A percentile compares a stretch with the other conserved stretches of the same genome.
These are phyloP conservation scores for Populus alba DNA, from an alignment of 345 rosid species.

Conservation along the genomic window DNA sequence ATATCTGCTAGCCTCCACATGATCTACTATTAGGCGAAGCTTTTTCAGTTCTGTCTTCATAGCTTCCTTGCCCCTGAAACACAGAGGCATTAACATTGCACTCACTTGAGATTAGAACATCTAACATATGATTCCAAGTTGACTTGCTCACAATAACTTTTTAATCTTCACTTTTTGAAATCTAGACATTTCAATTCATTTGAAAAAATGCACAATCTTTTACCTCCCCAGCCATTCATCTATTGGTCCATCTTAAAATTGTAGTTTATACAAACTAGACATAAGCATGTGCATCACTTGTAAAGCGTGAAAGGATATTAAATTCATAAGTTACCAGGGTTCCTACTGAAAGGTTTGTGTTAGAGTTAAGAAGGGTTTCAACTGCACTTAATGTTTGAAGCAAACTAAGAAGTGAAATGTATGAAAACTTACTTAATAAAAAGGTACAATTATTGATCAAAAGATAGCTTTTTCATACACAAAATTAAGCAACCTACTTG, in stretches of 20 bases:
- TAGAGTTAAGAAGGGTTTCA: too few species aligned
- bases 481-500: too few species aligned
- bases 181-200: neutral
- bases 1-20: conserved; percentile 89
- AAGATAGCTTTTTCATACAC: too few species aligned
- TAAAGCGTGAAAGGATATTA: neutral
- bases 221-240: neutral
- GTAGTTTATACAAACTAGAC: neutral
- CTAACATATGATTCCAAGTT: neutral
- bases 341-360: too few species aligned
- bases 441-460: too few species aligned
- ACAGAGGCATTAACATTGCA: conserved; percentile 1
- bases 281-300: neutral
- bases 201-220: neutral
- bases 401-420: too few species aligned
- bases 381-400: too few species aligned
- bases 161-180: neutral
- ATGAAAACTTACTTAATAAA: neutral
- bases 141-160: neutral
- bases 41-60: conserved; percentile 94
- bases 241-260: neutral
- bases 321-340: neutral
- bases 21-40: conserved; percentile 87
- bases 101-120: neutral
- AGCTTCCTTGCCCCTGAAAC: conserved; percentile 82